Conservation (phyloP, 2,329 filamentous ascomycete genomes). For the Phaeosphaeriaceae sp. region DNA sequence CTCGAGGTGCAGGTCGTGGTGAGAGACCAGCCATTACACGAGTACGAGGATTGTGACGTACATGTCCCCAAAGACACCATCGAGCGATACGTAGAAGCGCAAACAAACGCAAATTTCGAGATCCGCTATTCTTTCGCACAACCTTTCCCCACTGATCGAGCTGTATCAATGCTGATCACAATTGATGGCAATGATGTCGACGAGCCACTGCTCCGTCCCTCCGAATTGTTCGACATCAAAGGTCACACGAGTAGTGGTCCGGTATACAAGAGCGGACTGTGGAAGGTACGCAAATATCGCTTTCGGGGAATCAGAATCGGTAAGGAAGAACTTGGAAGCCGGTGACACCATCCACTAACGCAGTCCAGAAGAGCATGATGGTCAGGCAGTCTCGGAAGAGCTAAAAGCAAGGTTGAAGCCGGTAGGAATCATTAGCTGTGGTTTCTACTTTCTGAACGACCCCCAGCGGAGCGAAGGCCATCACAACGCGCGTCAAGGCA, state of each 20-base stretch:
- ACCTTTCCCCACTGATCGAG: slow-evolving; percentile 9
- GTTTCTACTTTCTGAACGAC: slow-evolving; percentile 16
- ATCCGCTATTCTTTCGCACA: slow-evolving; percentile 18
- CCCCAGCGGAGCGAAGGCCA: neutral
- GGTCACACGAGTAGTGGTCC: slow-evolving; percentile 8
- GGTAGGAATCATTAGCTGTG: slow-evolving; percentile 21
- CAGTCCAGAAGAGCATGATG: slow-evolving; percentile 4
- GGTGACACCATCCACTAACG: neutral
- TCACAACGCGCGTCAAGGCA: slow-evolving; percentile 10
- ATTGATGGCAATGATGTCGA: slow-evolving; percentile 27
- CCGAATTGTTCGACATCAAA: slow-evolving; percentile 6
- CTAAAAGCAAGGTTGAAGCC: slow-evolving; percentile 6
- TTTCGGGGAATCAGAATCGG: slow-evolving; percentile 17
- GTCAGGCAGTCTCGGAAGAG: slow-evolving; percentile 1
- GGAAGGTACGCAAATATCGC: slow-evolving; percentile 17
- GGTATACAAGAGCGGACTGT: slow-evolving; percentile 7
- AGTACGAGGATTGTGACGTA: slow-evolving; percentile 28
- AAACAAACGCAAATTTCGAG: slow-evolving; percentile 26
- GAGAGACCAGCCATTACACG: slow-evolving; percentile 22
- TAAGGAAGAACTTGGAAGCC: neutral
- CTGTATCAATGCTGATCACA: slow-evolving; percentile 16
- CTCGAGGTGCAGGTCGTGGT: slow-evolving; percentile 25
- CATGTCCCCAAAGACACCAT: slow-evolving; percentile 8
- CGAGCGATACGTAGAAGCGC: slow-evolving; percentile 37
- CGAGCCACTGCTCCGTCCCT: slow-evolving; percentile 7